Base-by-base conservation (phyloP, 129 eudicot genomes). In the Helichrysum umbraculigerum region DNA sequence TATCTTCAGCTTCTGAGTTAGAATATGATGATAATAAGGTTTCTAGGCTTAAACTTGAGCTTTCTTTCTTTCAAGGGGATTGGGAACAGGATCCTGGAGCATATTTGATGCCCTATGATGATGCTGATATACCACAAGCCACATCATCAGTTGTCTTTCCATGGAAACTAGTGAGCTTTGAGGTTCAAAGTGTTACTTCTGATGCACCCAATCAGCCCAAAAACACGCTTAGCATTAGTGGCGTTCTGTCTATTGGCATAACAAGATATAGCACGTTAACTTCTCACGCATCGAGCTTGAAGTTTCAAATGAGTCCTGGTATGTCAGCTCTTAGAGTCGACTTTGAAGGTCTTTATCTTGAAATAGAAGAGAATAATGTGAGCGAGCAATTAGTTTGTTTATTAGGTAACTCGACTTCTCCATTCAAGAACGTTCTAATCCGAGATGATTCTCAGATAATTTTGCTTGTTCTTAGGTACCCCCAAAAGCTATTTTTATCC, bases 21-120 rank as follows among this genome's bases (percentile, higher is more conserved):
- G 44, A 76, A 68, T 54, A 19, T 16, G 81, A 44, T 29, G 71
- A 60, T 41, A 28, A 28, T 59, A 37, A 30, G 22, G 71, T 57
- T 50, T 59, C 72, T 15, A 71, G 11, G 17, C 75, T 84, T 7
- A 71, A 51, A 19, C 50, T 65, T 34, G 81, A 78, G 64, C 86
- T 85, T 71, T 81, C 84, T 69, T 85, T 85, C 78, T 74, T 68
- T 54, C 61, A 81, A 42, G 88, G 81, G 16, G 86, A 85, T 68
- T 85, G 86, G 86, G 75, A 74, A 39, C 88, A 85, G 76, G 83
- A 78, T 47, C 66, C 54, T 70, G 74, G 76, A 65, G 60, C 88
- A 33, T 44, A 86, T 58, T 66, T 85, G 56, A 73, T 85, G 79
- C 88, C 86, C 34, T 85, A 78, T 39, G 80, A 75, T 70, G 86